A percentile compares a stretch with the other conserved stretches of the same genome.
These are phyloP conservation scores for Populus hybrid DNA, from an alignment of 441 rosid species.

Conservation along the genomic window DNA sequence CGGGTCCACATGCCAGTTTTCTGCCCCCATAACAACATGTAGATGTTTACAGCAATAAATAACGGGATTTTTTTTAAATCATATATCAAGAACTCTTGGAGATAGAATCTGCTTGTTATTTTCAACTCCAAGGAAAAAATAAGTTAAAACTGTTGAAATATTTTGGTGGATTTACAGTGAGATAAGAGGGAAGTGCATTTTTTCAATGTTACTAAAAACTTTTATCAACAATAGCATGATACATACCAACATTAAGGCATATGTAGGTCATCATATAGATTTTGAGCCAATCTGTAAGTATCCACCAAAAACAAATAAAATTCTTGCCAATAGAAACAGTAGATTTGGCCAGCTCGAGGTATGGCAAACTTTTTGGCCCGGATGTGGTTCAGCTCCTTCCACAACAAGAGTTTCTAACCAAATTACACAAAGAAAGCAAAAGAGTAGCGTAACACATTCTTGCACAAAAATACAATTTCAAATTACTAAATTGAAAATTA, in stretches of 20 bases:
- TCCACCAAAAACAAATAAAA: slow-evolving; percentile 50
- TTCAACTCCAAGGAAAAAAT: slow-evolving; percentile 7
- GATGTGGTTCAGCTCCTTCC: slow-evolving; percentile 79
- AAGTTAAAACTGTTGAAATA: slow-evolving; percentile 3
- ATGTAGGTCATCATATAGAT: slow-evolving; percentile 71
- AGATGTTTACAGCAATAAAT: slow-evolving; percentile 6
- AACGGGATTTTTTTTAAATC: too few relatives aligned
- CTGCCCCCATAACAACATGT: slow-evolving; percentile 37
- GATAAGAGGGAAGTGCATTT: neutral
- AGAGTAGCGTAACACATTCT: slow-evolving; percentile 15
- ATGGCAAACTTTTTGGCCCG: slow-evolving; percentile 70
- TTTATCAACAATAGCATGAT: slow-evolving; percentile 10
- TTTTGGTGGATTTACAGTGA: neutral
- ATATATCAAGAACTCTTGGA: neutral
- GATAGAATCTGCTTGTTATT: neutral
- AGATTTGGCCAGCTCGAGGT: slow-evolving; percentile 94
- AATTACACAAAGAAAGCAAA: slow-evolving; percentile 9
- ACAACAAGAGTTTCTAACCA: slow-evolving; percentile 69
- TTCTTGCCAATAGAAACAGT: slow-evolving; percentile 63
- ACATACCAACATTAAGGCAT: slow-evolving; percentile 87
- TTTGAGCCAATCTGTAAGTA: slow-evolving; percentile 86
- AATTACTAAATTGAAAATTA: slow-evolving; percentile 10
- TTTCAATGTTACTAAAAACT: neutral
- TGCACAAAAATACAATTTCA: neutral
- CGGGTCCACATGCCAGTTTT: slow-evolving; percentile 80